These are phyloP conservation scores for Phyllosticta citrichinensis DNA, from an alignment of 2,329 filamentous ascomycete species.

Conservation along the genomic window DNA sequence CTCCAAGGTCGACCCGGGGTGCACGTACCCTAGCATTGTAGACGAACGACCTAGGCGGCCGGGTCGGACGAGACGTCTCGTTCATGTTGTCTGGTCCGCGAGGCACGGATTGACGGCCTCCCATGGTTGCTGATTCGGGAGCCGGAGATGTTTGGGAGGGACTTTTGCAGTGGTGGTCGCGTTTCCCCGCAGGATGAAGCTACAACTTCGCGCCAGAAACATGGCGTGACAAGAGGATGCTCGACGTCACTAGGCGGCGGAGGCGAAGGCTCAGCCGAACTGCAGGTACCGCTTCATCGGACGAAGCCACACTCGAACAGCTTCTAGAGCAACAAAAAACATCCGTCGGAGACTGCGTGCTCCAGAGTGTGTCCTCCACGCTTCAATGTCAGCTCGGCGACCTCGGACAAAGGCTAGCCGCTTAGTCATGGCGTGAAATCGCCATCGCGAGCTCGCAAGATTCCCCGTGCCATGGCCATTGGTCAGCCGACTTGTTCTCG, in stretches of 20 bases:
- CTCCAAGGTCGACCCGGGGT: neutral
- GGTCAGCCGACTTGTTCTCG: neutral
- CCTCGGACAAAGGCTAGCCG: neutral
- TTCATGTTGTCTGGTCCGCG: slow-evolving; percentile 32
- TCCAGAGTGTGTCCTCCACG: neutral
- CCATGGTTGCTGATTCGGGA: slow-evolving; percentile 25
- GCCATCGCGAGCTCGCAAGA: neutral
- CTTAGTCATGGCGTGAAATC: neutral
- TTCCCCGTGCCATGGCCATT: neutral
- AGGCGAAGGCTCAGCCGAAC: no score
- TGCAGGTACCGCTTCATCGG: no score
- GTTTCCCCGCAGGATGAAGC: neutral
- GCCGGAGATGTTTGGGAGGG: neutral
- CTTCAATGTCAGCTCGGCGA: neutral
- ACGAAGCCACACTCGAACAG: no score
- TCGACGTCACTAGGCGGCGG: no score
- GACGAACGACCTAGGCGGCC: slow-evolving; percentile 3
- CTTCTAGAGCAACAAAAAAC: neutral
- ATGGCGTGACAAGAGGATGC: neutral
- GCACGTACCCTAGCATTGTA: slow-evolving; percentile 8
- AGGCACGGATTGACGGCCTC: slow-evolving; percentile 37
- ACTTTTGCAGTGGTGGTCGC: neutral
- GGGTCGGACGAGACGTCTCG: slow-evolving; percentile 24
- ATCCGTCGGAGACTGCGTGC: neutral
- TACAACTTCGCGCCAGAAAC: neutral